Conservation (phyloP, 768 basidiomycete species). For the Tulasnella sp. region DNA sequence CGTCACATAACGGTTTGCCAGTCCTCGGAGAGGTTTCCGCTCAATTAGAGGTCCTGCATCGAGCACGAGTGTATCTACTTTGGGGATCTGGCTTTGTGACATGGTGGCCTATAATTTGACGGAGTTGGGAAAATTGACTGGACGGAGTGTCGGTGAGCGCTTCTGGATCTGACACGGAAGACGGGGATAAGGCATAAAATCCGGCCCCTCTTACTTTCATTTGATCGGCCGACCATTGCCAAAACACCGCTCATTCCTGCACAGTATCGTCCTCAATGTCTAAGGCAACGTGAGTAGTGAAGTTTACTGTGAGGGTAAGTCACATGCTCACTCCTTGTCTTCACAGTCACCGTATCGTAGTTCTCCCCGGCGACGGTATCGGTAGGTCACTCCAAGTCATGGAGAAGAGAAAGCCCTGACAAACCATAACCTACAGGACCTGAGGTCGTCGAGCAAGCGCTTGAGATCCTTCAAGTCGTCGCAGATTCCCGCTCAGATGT, state of each 20-base stretch:
- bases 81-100: not conserved
- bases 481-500: conserved; percentile 50
- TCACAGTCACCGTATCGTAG: conserved; percentile 69
- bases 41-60: conserved; percentile 92
- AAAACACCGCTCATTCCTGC: not conserved
- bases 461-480: conserved; percentile 66
- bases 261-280: conserved; percentile 10
- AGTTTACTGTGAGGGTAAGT: not conserved
- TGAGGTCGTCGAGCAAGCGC: conserved; percentile 77
- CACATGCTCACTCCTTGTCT: not conserved
- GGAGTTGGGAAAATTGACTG: not conserved
- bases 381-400: conserved; percentile 37
- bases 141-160: not conserved
- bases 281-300: conserved; percentile 15
- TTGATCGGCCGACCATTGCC: conserved; percentile 7
- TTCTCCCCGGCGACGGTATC: conserved; percentile 96
- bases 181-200: not conserved
- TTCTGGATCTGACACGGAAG: not conserved
- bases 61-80: conserved; percentile 57
- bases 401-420: not conserved
- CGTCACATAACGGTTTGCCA: conserved; percentile 77
- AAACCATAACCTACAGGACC: conserved; percentile 45
- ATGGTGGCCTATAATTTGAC: not conserved
- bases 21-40: conserved; percentile 75
- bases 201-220: not conserved